phyloP scores from a whole-genome alignment of 2,329 filamentous ascomycete species.

The Pyrenophora graminea region DNA sequence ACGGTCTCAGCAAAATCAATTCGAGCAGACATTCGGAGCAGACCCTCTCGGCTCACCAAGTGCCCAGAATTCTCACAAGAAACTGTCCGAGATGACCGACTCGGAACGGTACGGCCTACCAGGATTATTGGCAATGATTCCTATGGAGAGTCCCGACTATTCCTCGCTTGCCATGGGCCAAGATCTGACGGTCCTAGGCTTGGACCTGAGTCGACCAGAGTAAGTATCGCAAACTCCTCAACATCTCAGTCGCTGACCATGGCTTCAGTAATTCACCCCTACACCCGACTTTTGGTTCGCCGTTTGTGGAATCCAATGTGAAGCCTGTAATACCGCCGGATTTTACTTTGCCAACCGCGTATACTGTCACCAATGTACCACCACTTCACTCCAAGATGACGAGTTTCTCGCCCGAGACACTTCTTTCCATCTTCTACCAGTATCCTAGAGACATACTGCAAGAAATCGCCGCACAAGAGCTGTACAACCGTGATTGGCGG shows the following conservation, averaged over 20 bases:
- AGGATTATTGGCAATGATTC: conserved; percentile 63
- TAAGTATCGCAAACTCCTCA: conserved; percentile 42
- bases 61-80: conserved; percentile 47
- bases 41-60: conserved; percentile 37
- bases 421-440: conserved; percentile 73
- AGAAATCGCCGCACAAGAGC: conserved; percentile 66
- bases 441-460: conserved; percentile 68
- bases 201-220: conserved; percentile 67
- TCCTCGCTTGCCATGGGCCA: conserved; percentile 62
- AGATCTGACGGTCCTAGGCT: conserved; percentile 65
- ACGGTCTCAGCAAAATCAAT: conserved; percentile 37
- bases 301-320: conserved; percentile 63
- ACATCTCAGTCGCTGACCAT: conserved; percentile 20
- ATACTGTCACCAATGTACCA: conserved; percentile 69
- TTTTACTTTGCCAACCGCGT: conserved; percentile 65
- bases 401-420: conserved; percentile 65
- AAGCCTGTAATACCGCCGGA: conserved; percentile 64
- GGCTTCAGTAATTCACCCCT: conserved; percentile 55
- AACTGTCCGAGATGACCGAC: conserved; percentile 62
- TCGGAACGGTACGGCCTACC: conserved; percentile 63
- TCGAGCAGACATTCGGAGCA: conserved; percentile 39
- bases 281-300: conserved; percentile 66
- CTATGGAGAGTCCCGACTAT: conserved; percentile 57
- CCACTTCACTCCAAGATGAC: conserved; percentile 62
- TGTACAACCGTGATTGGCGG: conserved; percentile 59